Percentiles rank a stretch among this genome's conserved stretches.
Evolutionary conservation across 2,329 filamentous ascomycete genomes (phyloP).

Genomic region (Aspergillus sp.): DNA sequence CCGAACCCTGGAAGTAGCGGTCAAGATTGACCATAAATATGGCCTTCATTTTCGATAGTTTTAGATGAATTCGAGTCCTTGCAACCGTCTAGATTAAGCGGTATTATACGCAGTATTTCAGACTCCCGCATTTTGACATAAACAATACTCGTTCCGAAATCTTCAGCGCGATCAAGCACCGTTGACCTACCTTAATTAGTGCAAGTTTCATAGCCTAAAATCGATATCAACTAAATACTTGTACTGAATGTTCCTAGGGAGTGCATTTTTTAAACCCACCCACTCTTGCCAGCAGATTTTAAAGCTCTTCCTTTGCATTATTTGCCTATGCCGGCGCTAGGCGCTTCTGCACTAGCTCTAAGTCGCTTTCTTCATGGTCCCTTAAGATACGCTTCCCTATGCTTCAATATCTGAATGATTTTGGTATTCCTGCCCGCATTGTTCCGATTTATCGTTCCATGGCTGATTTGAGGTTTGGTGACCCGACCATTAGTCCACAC

Average conservation of each 20-base stretch:
- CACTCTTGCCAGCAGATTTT: not conserved
- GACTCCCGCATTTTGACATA: too few species aligned
- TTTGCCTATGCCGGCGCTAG: not conserved
- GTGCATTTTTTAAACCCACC: not conserved
- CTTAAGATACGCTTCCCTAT: not conserved
- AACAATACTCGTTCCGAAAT: too few species aligned
- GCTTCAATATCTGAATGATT: too few species aligned
- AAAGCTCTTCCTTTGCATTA: not conserved
- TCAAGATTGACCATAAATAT: too few species aligned
- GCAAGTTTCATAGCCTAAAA: not conserved
- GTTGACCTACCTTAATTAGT: not conserved
- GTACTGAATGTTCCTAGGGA: not conserved
- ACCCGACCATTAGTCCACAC: too few species aligned
- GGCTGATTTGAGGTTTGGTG: too few species aligned
- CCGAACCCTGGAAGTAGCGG: too few species aligned
- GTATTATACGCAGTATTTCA: too few species aligned
- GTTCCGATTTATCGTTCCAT: too few species aligned
- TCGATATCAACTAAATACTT: not conserved
- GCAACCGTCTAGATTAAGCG: not conserved
- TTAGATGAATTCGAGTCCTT: not conserved
- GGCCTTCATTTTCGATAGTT: too few species aligned
- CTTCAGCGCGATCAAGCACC: not conserved
- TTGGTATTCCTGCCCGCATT: too few species aligned
- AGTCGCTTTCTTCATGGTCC: not conserved
- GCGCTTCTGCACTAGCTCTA: not conserved